Conservation (phyloP, 139 green algal species). For the Chlamydomonas incerta region DNA sequence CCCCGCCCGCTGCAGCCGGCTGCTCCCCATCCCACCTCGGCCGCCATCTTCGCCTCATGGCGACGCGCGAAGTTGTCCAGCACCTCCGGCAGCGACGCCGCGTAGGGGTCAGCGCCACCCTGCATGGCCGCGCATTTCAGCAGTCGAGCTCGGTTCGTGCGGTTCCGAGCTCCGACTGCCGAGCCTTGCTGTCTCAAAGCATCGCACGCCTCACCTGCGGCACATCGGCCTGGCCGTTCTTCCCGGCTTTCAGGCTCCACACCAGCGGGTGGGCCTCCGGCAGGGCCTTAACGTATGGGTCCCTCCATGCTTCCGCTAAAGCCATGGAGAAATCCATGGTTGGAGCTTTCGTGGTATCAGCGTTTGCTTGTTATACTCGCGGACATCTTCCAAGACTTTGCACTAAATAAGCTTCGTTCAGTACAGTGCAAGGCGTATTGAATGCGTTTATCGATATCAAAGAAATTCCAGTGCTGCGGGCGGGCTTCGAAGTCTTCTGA, state of each 20-base stretch:
- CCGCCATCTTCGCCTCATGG: conserved; percentile 62
- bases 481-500: too few species aligned
- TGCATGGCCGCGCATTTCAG: not conserved
- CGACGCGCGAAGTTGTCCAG: conserved; percentile 59
- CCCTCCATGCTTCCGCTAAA: conserved; percentile 6
- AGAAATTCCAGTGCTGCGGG: too few species aligned
- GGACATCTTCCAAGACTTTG: too few species aligned
- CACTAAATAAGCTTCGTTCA: too few species aligned
- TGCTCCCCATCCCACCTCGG: conserved; percentile 48
- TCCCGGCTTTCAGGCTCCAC: conserved; percentile 54
- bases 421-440: too few species aligned
- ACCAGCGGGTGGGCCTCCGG: conserved; percentile 54
- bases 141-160: too few species aligned
- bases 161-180: too few species aligned
- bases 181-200: too few species aligned
- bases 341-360: too few species aligned
- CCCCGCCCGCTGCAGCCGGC: too few species aligned
- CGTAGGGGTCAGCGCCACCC: conserved; percentile 28
- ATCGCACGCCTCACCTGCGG: conserved; percentile 14
- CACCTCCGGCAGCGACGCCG: conserved; percentile 39
- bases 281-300: conserved; percentile 50
- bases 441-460: too few species aligned
- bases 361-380: too few species aligned
- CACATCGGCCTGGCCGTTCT: conserved; percentile 35
- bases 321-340: not conserved